These are phyloP conservation scores for Mycena rosella DNA, from an alignment of 768 basidiomycete species.

Conservation along the genomic window DNA sequence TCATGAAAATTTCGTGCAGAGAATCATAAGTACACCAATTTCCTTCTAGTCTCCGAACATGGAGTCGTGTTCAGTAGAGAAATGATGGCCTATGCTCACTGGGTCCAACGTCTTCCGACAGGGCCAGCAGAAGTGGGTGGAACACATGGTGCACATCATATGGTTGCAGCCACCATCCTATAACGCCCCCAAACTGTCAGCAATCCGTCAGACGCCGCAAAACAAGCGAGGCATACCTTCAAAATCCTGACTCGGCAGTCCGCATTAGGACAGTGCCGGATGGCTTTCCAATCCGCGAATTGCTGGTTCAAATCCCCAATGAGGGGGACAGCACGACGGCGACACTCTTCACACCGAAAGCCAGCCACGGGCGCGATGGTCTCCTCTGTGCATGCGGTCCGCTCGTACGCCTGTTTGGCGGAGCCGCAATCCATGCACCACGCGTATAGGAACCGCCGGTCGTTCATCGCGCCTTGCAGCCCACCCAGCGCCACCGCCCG, in stretches of 20 bases:
- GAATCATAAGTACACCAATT: too few relatives aligned
- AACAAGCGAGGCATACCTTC: constrained; percentile 10
- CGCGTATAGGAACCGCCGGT: constrained; percentile 44
- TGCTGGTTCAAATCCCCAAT: background rate
- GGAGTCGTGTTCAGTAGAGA: constrained; percentile 28
- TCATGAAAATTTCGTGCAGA: too few relatives aligned
- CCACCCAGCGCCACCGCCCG: constrained; percentile 39
- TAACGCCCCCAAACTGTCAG: background rate
- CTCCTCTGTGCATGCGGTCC: constrained; percentile 39
- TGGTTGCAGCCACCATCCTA: constrained; percentile 45
- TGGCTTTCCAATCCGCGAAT: background rate
- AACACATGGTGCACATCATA: constrained; percentile 41
- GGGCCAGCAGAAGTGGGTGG: constrained; percentile 42
- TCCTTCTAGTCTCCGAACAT: too few relatives aligned
- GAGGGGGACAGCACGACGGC: background rate
- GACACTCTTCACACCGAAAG: constrained; percentile 38
- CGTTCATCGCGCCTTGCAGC: constrained; percentile 40
- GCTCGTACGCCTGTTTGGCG: constrained; percentile 41
- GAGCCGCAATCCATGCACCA: constrained; percentile 44
- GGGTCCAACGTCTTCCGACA: constrained; percentile 30
- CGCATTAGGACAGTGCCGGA: constrained; percentile 19
- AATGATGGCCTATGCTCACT: constrained; percentile 36
- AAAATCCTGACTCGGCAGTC: constrained; percentile 26
- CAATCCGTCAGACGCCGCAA: background rate
- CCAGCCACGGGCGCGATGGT: constrained; percentile 25